Evolutionary conservation across 1,284 basidiomycete species (phyloP).

Genomic region (Leucocoprinus gongylophorus): DNA sequence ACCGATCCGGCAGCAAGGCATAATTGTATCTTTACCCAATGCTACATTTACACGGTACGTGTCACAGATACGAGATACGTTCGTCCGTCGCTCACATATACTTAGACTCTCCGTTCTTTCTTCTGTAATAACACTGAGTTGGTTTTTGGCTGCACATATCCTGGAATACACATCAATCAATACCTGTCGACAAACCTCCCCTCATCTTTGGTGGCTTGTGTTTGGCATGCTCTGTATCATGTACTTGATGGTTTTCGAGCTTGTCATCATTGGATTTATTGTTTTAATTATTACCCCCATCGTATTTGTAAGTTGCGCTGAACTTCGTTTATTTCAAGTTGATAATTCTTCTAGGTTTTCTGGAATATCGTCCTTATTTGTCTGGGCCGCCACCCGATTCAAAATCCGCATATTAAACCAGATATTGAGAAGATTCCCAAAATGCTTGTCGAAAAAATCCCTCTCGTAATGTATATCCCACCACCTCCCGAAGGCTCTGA

Average conservation of each 20-base stretch:
- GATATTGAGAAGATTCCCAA: conserved; percentile 69
- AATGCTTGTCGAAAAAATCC: conserved; percentile 65
- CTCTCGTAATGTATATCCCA: conserved; percentile 76
- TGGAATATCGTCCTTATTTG: conserved; percentile 73
- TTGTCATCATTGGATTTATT: conserved; percentile 61
- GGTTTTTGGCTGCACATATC: conserved; percentile 75
- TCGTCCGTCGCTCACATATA: conserved; percentile 6
- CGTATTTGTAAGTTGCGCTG: conserved; percentile 52
- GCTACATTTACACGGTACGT: conserved; percentile 28
- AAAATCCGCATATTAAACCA: conserved; percentile 60
- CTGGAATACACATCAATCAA: conserved; percentile 66
- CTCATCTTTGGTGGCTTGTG: conserved; percentile 77
- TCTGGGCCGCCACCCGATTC: conserved; percentile 67
- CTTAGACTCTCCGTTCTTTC: conserved; percentile 54
- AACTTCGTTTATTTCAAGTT: conserved; percentile 10
- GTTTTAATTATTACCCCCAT: conserved; percentile 73
- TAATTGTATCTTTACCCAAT: conserved; percentile 5
- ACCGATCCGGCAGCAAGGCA: conserved; percentile 11
- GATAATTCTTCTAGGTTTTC: conserved; percentile 43
- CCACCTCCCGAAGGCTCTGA: conserved; percentile 52
- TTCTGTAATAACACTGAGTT: conserved; percentile 62
- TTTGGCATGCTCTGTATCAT: conserved; percentile 74
- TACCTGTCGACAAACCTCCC: conserved; percentile 61
- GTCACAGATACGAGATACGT: background rate
- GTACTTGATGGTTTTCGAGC: conserved; percentile 69